A percentile compares a stretch with the other conserved stretches of the same genome.
Evolutionary conservation across 345 rosid genomes (phyloP).

Genomic region (Alliaria petiolata): DNA sequence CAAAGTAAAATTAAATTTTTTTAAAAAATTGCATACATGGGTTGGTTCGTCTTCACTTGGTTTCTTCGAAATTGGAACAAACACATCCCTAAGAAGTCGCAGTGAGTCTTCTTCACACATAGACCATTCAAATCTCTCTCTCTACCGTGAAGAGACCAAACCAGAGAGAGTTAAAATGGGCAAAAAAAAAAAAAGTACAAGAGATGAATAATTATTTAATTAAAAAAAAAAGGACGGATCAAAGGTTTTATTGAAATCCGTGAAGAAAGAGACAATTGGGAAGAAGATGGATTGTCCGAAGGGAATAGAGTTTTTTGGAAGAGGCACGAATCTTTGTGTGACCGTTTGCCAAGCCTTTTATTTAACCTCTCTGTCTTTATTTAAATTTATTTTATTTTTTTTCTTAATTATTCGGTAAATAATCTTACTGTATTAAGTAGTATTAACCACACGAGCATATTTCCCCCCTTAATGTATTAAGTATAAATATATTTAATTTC

Average conservation of each 20-base stretch:
- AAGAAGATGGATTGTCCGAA: constrained; percentile 19
- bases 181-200: neutral
- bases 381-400: neutral
- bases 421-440: neutral
- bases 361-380: constrained; percentile 24
- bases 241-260: constrained; percentile 15
- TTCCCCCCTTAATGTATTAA: too few species aligned
- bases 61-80: constrained; percentile 40
- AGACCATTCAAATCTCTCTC: neutral
- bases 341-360: constrained; percentile 12
- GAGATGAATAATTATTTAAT: neutral
- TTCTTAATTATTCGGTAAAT: constrained; percentile 18
- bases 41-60: constrained; percentile 38
- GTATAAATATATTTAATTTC: too few species aligned
- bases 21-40: constrained; percentile 42
- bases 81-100: constrained; percentile 42
- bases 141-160: constrained; percentile 1
- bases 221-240: neutral
- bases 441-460: constrained; percentile 17
- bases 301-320: constrained; percentile 8
- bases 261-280: constrained; percentile 24
- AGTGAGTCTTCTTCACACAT: neutral
- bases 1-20: neutral
- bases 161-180: neutral
- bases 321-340: constrained; percentile 23